Evolutionary conservation across 2,329 filamentous ascomycete genomes (phyloP).

Genomic region (Pseudonectria buxi): DNA sequence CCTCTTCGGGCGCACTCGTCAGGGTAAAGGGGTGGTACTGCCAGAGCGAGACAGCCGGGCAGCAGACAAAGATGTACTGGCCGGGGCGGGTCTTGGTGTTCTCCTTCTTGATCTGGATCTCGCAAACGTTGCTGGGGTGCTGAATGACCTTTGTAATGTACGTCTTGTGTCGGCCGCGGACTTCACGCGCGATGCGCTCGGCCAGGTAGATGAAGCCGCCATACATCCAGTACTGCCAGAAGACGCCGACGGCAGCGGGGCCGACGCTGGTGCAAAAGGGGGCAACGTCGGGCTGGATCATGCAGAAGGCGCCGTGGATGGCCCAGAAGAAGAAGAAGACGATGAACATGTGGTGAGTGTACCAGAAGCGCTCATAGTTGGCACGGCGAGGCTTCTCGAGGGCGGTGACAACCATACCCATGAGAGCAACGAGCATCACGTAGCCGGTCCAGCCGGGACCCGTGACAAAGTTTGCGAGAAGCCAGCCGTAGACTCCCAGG

Average conservation of each 20-base stretch:
- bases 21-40: slow-evolving; percentile 85
- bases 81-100: slow-evolving; percentile 74
- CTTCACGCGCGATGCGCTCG: slow-evolving; percentile 72
- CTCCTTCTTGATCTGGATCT: slow-evolving; percentile 90
- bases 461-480: slow-evolving; percentile 69
- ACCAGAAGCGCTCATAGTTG: slow-evolving; percentile 89
- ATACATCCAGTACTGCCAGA: slow-evolving; percentile 88
- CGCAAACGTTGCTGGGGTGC: slow-evolving; percentile 81
- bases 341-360: slow-evolving; percentile 81
- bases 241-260: slow-evolving; percentile 62
- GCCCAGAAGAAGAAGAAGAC: slow-evolving; percentile 88
- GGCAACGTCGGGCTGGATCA: slow-evolving; percentile 78
- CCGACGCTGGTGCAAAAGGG: slow-evolving; percentile 69
- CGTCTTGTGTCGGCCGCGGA: slow-evolving; percentile 75
- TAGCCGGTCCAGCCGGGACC: slow-evolving; percentile 84
- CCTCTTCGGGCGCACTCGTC: slow-evolving; percentile 81
- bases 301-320: slow-evolving; percentile 83
- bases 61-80: slow-evolving; percentile 86
- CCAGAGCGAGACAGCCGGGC: slow-evolving; percentile 78
- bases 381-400: slow-evolving; percentile 70
- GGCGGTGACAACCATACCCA: slow-evolving; percentile 72
- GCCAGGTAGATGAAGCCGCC: slow-evolving; percentile 72
- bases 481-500: slow-evolving; percentile 70
- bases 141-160: slow-evolving; percentile 86
- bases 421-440: slow-evolving; percentile 71